A percentile compares a stretch with the other conserved stretches of the same genome.
These are phyloP conservation scores for Aphanomyces invadans DNA, from an alignment of 352 stramenopile species.

Conservation along the genomic window DNA sequence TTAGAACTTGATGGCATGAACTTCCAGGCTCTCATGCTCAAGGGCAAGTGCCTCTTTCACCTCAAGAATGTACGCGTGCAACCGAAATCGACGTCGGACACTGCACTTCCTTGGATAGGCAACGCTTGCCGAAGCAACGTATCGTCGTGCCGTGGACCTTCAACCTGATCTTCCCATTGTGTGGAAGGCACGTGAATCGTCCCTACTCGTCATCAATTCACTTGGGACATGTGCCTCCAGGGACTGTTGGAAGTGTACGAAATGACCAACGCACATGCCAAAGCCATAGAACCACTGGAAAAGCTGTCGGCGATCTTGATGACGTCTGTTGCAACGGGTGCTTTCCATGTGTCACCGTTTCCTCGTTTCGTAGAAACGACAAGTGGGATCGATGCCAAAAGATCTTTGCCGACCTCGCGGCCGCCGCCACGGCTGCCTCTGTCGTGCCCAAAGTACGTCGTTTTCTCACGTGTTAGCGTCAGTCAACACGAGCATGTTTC, in stretches of 20 bases:
- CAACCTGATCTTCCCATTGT: slow-evolving; percentile 64
- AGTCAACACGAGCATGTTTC: too few species aligned
- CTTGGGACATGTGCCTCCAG: slow-evolving; percentile 28
- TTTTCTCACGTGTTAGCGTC: too few species aligned
- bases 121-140: slow-evolving; percentile 61
- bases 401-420: slow-evolving; percentile 57
- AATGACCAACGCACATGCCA: slow-evolving; percentile 36
- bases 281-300: slow-evolving; percentile 60
- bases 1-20: slow-evolving; percentile 71
- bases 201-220: slow-evolving; percentile 8
- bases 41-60: slow-evolving; percentile 68
- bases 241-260: slow-evolving; percentile 73
- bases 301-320: slow-evolving; percentile 67
- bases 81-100: neutral
- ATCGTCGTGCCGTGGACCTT: slow-evolving; percentile 49
- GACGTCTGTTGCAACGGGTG: slow-evolving; percentile 28
- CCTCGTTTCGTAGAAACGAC: slow-evolving; percentile 38
- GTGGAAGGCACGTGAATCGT: slow-evolving; percentile 54
- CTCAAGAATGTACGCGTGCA: slow-evolving; percentile 44
- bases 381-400: slow-evolving; percentile 79
- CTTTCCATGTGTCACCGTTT: neutral
- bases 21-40: slow-evolving; percentile 76
- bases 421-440: slow-evolving; percentile 45
- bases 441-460: slow-evolving; percentile 36
- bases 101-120: slow-evolving; percentile 38